Percentiles rank a stretch among this genome's conserved stretches.
Evolutionary conservation across 805 yeast genomes (phyloP).

Genomic region (Metschnikowia anglica): DNA sequence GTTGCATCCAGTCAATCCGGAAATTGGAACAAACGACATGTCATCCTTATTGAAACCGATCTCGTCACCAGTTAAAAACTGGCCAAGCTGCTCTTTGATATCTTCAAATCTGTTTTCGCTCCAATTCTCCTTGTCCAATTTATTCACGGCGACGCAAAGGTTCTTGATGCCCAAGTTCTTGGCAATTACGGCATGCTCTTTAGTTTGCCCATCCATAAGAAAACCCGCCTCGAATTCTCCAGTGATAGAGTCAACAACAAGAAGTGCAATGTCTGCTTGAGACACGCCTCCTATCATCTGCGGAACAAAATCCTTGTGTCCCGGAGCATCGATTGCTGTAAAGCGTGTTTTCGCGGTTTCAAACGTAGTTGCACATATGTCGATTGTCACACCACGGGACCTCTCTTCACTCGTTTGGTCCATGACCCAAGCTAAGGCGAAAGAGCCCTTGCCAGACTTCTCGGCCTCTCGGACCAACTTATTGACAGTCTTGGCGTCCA

Average conservation of each 20-base stretch:
- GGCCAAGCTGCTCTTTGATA: conserved; percentile 48
- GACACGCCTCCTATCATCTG: conserved; percentile 83
- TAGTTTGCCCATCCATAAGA: conserved; percentile 68
- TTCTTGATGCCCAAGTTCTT: conserved; percentile 63
- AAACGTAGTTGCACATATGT: conserved; percentile 66
- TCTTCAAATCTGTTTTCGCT: conserved; percentile 49
- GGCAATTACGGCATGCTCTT: conserved; percentile 72
- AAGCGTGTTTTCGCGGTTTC: conserved; percentile 55
- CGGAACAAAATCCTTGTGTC: conserved; percentile 80
- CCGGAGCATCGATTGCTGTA: conserved; percentile 82
- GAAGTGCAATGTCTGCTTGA: conserved; percentile 72
- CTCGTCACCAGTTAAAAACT: conserved; percentile 48
- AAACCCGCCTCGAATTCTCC: conserved; percentile 75
- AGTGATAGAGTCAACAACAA: conserved; percentile 64
- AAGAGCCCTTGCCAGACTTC: conserved; percentile 69
- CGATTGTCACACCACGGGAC: conserved; percentile 74
- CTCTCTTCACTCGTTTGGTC: conserved; percentile 81
- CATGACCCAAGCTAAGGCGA: conserved; percentile 83
- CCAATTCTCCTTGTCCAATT: conserved; percentile 67
- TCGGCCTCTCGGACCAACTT: conserved; percentile 65
- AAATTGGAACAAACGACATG: conserved; percentile 60
- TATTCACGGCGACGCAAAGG: conserved; percentile 64
- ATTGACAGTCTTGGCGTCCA: conserved; percentile 62
- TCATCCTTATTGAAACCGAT: conserved; percentile 48
- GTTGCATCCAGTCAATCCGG: conserved; percentile 68